Conservation (phyloP, 2,329 filamentous ascomycete species). For the Aspergillus spinulosporus region DNA sequence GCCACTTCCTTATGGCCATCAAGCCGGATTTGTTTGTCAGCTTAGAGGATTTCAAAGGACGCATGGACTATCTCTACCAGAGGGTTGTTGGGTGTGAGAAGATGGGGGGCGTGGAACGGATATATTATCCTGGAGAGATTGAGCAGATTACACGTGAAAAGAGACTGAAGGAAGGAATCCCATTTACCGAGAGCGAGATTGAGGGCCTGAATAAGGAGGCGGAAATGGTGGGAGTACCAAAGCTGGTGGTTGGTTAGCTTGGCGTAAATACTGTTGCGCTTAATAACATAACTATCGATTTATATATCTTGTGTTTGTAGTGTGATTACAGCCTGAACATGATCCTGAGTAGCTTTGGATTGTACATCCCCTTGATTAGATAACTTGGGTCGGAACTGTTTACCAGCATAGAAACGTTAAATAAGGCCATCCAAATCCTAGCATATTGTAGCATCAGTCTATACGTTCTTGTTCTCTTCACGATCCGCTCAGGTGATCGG, state of each 20-base stretch:
- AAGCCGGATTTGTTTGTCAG: constrained; percentile 75
- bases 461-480: neutral
- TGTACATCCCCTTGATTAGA: too few relatives aligned
- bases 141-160: constrained; percentile 52
- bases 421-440: too few relatives aligned
- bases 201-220: constrained; percentile 54
- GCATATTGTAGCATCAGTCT: neutral
- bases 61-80: constrained; percentile 60
- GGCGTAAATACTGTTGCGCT: neutral
- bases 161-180: constrained; percentile 47
- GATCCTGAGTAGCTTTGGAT: neutral
- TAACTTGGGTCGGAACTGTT: too few relatives aligned
- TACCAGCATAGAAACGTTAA: too few relatives aligned
- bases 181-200: constrained; percentile 51
- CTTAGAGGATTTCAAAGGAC: constrained; percentile 64
- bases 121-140: constrained; percentile 61
- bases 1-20: constrained; percentile 70
- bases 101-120: constrained; percentile 55
- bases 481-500: neutral
- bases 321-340: neutral
- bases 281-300: too few relatives aligned
- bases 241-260: constrained; percentile 1
- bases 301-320: neutral
- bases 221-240: constrained; percentile 40
- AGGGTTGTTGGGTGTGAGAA: constrained; percentile 55